Evolutionary conservation across 371 early-diverging fungal species (phyloP).

Genomic region (Mucor racemosus): DNA sequence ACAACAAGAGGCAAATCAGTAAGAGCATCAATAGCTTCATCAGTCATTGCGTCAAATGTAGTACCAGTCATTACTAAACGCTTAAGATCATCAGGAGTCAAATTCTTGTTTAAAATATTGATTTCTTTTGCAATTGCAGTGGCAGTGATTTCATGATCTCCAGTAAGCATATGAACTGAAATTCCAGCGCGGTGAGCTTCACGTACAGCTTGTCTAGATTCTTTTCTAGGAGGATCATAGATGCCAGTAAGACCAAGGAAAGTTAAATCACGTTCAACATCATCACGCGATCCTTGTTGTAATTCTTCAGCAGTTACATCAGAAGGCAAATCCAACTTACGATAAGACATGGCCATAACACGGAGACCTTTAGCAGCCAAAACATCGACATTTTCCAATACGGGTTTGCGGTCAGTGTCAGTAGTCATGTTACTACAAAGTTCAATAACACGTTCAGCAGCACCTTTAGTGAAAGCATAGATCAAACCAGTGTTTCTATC

Average conservation of each 20-base stretch:
- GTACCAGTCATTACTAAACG: slow-evolving; percentile 80
- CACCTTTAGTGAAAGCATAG: slow-evolving; percentile 66
- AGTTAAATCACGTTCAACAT: slow-evolving; percentile 68
- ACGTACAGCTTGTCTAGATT: slow-evolving; percentile 74
- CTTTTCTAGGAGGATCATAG: slow-evolving; percentile 88
- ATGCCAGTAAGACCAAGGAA: slow-evolving; percentile 92
- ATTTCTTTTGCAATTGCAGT: slow-evolving; percentile 89
- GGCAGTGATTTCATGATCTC: slow-evolving; percentile 92
- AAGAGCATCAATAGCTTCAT: slow-evolving; percentile 78
- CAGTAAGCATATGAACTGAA: slow-evolving; percentile 92
- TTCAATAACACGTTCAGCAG: slow-evolving; percentile 71
- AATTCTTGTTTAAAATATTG: slow-evolving; percentile 73
- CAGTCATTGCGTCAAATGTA: slow-evolving; percentile 81
- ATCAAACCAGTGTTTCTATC: slow-evolving; percentile 22
- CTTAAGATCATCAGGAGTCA: slow-evolving; percentile 46
- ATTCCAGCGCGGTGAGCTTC: slow-evolving; percentile 91
- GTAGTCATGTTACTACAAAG: slow-evolving; percentile 52
- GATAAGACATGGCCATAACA: slow-evolving; percentile 70
- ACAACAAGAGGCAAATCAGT: slow-evolving; percentile 87
- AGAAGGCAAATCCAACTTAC: slow-evolving; percentile 40
- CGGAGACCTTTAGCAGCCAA: slow-evolving; percentile 50
- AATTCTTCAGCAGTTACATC: slow-evolving; percentile 39
- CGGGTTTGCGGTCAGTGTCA: slow-evolving; percentile 23
- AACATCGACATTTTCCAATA: slow-evolving; percentile 27
- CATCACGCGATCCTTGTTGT: slow-evolving; percentile 48